Conservation (phyloP, 2,329 filamentous ascomycete genomes). For the Beauveria scarabaeidicola region DNA sequence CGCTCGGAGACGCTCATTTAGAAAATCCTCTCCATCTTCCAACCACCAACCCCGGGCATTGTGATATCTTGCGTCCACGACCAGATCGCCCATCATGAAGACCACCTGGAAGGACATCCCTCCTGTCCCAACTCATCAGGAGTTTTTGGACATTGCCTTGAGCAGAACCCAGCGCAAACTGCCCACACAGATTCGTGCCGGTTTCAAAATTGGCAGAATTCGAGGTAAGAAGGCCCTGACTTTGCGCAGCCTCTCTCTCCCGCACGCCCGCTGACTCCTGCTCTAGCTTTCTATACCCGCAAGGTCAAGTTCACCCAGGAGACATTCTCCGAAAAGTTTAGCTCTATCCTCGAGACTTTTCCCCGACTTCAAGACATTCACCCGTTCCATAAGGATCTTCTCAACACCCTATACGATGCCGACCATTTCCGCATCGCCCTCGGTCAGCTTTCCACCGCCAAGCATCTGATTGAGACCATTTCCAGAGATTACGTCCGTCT, state of each 20-base stretch:
- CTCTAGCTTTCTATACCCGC: slow-evolving; percentile 80
- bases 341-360: slow-evolving; percentile 84
- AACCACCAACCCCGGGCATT: slow-evolving; percentile 5
- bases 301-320: slow-evolving; percentile 99
- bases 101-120: slow-evolving; percentile 69
- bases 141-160: slow-evolving; percentile 96
- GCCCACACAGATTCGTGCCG: slow-evolving; percentile 89
- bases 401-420: slow-evolving; percentile 97
- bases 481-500: slow-evolving; percentile 93
- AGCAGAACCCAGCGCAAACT: slow-evolving; percentile 86
- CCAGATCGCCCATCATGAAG: slow-evolving; percentile 41
- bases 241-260: not conserved
- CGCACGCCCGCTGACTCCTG: slow-evolving; percentile 7
- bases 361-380: slow-evolving; percentile 90
- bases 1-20: not conserved
- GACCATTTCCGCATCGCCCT: slow-evolving; percentile 97
- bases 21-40: slow-evolving; percentile 13
- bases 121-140: slow-evolving; percentile 82
- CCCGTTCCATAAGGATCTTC: slow-evolving; percentile 72
- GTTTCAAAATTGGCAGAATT: slow-evolving; percentile 91
- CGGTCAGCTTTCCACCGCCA: slow-evolving; percentile 90
- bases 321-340: slow-evolving; percentile 91
- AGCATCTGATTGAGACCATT: slow-evolving; percentile 93
- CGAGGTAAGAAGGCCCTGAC: slow-evolving; percentile 38
- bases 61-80: slow-evolving; percentile 7